Conservation (phyloP, 176 grass and related monocot species). For the Raddia distichophylla region DNA sequence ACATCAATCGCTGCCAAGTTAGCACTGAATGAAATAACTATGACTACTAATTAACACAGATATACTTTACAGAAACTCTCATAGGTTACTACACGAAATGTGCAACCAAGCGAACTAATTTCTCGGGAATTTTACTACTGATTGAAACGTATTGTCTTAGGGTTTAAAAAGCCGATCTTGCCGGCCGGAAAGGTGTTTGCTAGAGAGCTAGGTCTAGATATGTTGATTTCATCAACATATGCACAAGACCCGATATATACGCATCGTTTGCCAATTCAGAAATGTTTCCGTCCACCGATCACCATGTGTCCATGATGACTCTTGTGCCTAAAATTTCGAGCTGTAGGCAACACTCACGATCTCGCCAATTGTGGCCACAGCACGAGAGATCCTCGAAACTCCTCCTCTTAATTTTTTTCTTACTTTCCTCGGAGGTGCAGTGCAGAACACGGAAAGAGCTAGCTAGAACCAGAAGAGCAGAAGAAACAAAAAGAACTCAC, state of each 20-base stretch:
- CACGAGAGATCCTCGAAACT: constrained; percentile 44
- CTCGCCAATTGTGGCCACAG: constrained; percentile 37
- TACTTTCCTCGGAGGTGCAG: constrained; percentile 24
- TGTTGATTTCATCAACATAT: neutral
- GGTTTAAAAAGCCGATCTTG: constrained; percentile 53
- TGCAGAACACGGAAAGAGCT: constrained; percentile 22
- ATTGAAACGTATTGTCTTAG: constrained; percentile 34
- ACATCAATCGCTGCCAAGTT: neutral
- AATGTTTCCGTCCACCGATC: constrained; percentile 46
- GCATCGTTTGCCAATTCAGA: constrained; percentile 50
- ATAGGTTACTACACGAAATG: neutral
- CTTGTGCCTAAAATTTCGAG: constrained; percentile 56
- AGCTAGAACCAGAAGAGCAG: neutral
- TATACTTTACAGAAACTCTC: neutral
- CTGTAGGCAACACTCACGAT: constrained; percentile 54
- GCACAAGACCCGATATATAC: constrained; percentile 30
- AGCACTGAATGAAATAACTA: neutral
- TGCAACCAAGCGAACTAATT: neutral
- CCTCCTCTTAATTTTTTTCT: constrained; percentile 3
- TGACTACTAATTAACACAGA: neutral
- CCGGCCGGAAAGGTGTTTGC: neutral
- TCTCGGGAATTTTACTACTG: neutral
- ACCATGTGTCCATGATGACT: constrained; percentile 46
- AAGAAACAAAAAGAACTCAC: constrained; percentile 3
- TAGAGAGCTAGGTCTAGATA: constrained; percentile 32